Conservation (phyloP, 768 basidiomycete genomes). For the Psilocybe tampanensis region DNA sequence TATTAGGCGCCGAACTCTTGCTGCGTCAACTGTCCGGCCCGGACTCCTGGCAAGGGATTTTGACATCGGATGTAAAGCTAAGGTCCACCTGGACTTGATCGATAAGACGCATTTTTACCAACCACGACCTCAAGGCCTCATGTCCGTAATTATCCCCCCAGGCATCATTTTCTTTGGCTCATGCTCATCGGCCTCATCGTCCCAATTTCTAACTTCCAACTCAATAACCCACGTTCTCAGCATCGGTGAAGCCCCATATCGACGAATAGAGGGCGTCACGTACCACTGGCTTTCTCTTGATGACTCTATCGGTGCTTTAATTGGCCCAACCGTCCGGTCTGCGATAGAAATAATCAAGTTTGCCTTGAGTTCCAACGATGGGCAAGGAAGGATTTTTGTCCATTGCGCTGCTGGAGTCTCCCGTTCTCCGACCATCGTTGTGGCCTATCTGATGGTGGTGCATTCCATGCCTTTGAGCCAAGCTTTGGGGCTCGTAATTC, state of each 20-base stretch:
- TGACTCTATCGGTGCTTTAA: slow-evolving; percentile 33
- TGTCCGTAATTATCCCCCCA: slow-evolving; percentile 24
- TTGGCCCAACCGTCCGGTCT: slow-evolving; percentile 25
- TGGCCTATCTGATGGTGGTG: slow-evolving; percentile 42
- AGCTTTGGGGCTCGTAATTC: slow-evolving; percentile 37
- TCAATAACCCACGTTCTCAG: slow-evolving; percentile 43
- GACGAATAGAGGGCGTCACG: slow-evolving; percentile 28
- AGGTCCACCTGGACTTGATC: too few relatives aligned
- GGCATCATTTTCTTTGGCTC: slow-evolving; percentile 43
- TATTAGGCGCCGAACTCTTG: not conserved
- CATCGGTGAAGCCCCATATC: slow-evolving; percentile 36
- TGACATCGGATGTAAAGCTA: too few relatives aligned
- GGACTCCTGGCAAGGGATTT: too few relatives aligned
- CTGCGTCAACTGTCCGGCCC: too few relatives aligned
- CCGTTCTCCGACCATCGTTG: slow-evolving; percentile 44
- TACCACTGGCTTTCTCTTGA: slow-evolving; percentile 41
- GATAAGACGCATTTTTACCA: too few relatives aligned
- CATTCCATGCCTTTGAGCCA: slow-evolving; percentile 36
- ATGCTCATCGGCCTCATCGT: slow-evolving; percentile 38
- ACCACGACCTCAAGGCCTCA: too few relatives aligned
- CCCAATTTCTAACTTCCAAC: slow-evolving; percentile 32
- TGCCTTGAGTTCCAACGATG: slow-evolving; percentile 14
- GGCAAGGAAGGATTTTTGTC: slow-evolving; percentile 34
- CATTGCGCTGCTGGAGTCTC: slow-evolving; percentile 50
- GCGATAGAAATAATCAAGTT: slow-evolving; percentile 33